These are phyloP conservation scores for Quaeritorhiza haematococci DNA, from an alignment of 371 early-diverging fungal species.

Conservation along the genomic window DNA sequence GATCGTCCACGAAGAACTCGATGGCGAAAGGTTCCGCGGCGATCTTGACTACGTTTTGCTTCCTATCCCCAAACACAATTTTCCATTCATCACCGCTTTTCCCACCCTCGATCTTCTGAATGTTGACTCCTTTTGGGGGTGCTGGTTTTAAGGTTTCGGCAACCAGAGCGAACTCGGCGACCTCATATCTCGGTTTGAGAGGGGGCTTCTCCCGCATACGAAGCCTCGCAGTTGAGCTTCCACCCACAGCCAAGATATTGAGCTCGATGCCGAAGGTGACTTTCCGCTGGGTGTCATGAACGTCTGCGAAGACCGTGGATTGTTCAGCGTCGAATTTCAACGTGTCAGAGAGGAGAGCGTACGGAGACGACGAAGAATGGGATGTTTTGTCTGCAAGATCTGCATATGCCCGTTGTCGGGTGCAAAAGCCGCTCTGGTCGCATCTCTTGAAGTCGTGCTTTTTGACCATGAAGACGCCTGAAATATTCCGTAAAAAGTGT, in stretches of 20 bases:
- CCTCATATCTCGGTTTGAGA: neutral
- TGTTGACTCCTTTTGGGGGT: too few species aligned
- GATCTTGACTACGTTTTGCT: constrained; percentile 38
- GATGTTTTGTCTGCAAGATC: constrained; percentile 43
- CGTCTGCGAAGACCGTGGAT: constrained; percentile 52
- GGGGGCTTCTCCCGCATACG: constrained; percentile 32
- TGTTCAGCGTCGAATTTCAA: constrained; percentile 39
- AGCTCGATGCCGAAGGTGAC: constrained; percentile 39
- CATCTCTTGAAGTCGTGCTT: constrained; percentile 80
- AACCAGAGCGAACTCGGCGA: neutral
- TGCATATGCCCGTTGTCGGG: constrained; percentile 82
- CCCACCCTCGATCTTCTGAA: neutral
- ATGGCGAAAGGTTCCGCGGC: constrained; percentile 58
- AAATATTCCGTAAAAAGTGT: too few species aligned
- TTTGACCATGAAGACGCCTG: constrained; percentile 26
- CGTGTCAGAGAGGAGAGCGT: constrained; percentile 49
- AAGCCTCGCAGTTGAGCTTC: constrained; percentile 15
- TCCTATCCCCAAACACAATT: constrained; percentile 8
- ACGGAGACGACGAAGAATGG: constrained; percentile 46
- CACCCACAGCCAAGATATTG: constrained; percentile 37
- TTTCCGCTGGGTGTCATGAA: constrained; percentile 48
- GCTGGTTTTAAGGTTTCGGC: neutral
- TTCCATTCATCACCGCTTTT: neutral
- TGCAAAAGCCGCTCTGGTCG: constrained; percentile 82
- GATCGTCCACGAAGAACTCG: constrained; percentile 58